Evolutionary conservation across 2,329 filamentous ascomycete species (phyloP).

Genomic region (Ciborinia camelliae): DNA sequence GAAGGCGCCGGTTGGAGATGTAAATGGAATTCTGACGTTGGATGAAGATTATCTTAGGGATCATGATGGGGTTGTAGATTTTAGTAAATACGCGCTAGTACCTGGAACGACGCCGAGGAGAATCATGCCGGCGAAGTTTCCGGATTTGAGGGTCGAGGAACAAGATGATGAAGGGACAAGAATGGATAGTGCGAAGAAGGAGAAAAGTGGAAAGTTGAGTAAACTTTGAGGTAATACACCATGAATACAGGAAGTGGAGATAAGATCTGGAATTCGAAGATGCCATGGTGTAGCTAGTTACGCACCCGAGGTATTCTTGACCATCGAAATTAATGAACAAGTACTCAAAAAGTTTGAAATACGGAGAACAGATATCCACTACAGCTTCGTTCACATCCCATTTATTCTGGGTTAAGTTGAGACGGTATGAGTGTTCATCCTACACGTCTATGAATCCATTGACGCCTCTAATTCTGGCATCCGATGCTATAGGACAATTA

Average conservation of each 20-base stretch:
- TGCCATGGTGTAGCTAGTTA: too few species aligned
- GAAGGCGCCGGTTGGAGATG: conserved; percentile 51
- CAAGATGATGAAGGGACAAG: conserved; percentile 75
- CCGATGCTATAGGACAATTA: too few species aligned
- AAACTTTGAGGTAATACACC: neutral
- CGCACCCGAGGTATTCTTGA: too few species aligned
- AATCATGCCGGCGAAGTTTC: conserved; percentile 70
- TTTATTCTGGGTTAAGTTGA: too few species aligned
- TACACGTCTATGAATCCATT: too few species aligned
- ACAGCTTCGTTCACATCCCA: too few species aligned
- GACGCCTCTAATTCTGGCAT: too few species aligned
- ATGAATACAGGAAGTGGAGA: neutral
- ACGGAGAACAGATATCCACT: too few species aligned
- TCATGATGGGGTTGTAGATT: conserved; percentile 63
- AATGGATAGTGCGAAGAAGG: conserved; percentile 57
- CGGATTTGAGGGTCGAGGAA: conserved; percentile 68
- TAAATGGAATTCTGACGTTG: conserved; percentile 70
- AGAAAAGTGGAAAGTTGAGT: conserved; percentile 23
- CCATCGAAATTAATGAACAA: too few species aligned
- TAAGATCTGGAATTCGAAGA: neutral
- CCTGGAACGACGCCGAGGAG: conserved; percentile 60
- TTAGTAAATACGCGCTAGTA: conserved; percentile 69
- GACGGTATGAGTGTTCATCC: too few species aligned
- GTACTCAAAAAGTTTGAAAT: too few species aligned
- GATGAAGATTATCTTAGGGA: conserved; percentile 78